phyloP scores from a whole-genome alignment of 2,329 filamentous ascomycete species.

The Zasmidium angulare region DNA sequence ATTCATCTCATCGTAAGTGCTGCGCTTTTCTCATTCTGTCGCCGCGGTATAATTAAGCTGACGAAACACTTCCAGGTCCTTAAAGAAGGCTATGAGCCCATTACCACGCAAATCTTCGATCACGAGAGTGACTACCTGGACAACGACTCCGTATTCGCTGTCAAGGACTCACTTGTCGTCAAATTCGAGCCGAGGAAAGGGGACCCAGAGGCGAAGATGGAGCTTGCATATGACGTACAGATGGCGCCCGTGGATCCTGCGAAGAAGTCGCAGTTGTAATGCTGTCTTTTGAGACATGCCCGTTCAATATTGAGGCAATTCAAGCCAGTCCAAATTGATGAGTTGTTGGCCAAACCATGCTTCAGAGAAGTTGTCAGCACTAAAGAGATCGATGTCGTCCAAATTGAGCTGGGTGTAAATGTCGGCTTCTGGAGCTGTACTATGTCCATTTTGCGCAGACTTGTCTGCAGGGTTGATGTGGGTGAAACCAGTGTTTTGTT shows the following conservation, averaged over 20 bases:
- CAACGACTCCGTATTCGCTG: slow-evolving; percentile 10
- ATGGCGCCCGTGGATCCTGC: slow-evolving; percentile 13
- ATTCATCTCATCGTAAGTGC: slow-evolving; percentile 49
- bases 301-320: slow-evolving; percentile 15
- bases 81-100: slow-evolving; percentile 61
- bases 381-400: slow-evolving; percentile 24
- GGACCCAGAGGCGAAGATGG: slow-evolving; percentile 40
- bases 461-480: not conserved
- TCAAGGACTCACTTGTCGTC: slow-evolving; percentile 59
- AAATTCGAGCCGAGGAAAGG: slow-evolving; percentile 55
- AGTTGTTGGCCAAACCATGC: slow-evolving; percentile 29
- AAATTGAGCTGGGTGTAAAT: slow-evolving; percentile 16
- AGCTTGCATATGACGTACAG: slow-evolving; percentile 16
- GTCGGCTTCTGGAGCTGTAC: not conserved
- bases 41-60: not conserved
- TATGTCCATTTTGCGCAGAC: not conserved
- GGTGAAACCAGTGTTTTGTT: not conserved
- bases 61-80: not conserved
- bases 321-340: slow-evolving; percentile 27
- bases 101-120: slow-evolving; percentile 79
- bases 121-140: slow-evolving; percentile 17
- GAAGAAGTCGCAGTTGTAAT: slow-evolving; percentile 3
- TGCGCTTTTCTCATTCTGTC: not conserved
- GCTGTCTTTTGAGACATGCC: not conserved
- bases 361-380: slow-evolving; percentile 25